Evolutionary conservation across 345 rosid species (phyloP).

Genomic region (Aquilaria sinensis): DNA sequence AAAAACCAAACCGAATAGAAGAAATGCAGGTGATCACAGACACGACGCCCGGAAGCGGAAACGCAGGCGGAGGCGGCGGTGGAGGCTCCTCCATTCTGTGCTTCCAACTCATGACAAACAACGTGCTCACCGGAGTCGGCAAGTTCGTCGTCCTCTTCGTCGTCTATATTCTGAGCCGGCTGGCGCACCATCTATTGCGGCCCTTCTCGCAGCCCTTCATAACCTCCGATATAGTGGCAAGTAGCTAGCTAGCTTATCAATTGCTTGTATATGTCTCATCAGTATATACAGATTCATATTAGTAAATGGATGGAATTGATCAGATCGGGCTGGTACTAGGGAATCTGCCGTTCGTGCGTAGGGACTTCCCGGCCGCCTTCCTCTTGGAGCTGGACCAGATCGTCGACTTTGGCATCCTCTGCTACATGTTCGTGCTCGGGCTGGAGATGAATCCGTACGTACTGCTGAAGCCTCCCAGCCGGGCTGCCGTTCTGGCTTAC

Average conservation of each 20-base stretch:
- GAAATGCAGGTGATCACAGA: too few relatives aligned
- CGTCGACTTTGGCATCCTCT: constrained; percentile 79
- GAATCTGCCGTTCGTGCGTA: constrained; percentile 32
- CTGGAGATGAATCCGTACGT: constrained; percentile 89
- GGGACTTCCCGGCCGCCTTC: constrained; percentile 30
- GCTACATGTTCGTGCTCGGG: constrained; percentile 81
- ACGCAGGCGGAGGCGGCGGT: too few relatives aligned
- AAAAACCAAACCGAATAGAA: too few relatives aligned
- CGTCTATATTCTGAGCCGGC: constrained; percentile 42
- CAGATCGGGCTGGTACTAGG: constrained; percentile 72
- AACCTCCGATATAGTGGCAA: constrained; percentile 64
- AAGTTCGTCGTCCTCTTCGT: constrained; percentile 36
- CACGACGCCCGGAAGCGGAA: too few relatives aligned
- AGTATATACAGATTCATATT: too few relatives aligned
- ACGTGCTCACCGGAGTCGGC: constrained; percentile 16
- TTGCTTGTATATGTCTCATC: too few relatives aligned
- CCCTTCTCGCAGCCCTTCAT: constrained; percentile 77
- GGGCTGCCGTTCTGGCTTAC: constrained; percentile 72
- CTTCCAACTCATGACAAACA: too few relatives aligned
- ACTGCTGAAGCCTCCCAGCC: constrained; percentile 56
- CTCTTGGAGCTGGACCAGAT: constrained; percentile 40
- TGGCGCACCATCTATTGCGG: constrained; percentile 57
- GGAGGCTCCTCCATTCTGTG: too few relatives aligned
- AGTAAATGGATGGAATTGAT: too few relatives aligned
- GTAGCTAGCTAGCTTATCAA: not conserved